A percentile compares a stretch with the other conserved stretches of the same genome.
Conservation (phyloP, 2,329 filamentous ascomycete species). For the Zymoseptoria pseudotritici region DNA sequence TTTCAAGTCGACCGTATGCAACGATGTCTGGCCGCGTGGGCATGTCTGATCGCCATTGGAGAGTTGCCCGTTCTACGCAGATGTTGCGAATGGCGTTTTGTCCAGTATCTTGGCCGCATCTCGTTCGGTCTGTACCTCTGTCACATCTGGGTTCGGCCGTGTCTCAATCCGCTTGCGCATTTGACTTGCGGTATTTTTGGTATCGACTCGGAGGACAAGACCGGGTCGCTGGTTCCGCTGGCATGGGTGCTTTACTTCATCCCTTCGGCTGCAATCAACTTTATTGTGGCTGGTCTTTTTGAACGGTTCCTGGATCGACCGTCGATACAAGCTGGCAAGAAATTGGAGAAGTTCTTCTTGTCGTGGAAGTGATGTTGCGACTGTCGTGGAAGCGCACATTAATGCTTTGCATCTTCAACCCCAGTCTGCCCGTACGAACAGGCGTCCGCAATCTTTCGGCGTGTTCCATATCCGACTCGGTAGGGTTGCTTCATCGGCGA, state of each 20-base stretch:
- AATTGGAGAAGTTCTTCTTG: slow-evolving; percentile 11
- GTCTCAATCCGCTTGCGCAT: neutral
- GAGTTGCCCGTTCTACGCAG: slow-evolving; percentile 32
- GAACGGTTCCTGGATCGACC: slow-evolving; percentile 11
- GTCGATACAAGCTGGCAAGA: slow-evolving; percentile 6
- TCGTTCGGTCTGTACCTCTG: slow-evolving; percentile 40
- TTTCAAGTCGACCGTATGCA: slow-evolving; percentile 10
- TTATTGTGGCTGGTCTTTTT: slow-evolving; percentile 10
- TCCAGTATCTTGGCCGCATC: slow-evolving; percentile 54
- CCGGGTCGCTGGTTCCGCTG: neutral
- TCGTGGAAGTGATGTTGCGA: neutral
- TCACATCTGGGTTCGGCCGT: slow-evolving; percentile 32
- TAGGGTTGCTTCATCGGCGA: too few relatives aligned
- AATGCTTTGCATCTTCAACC: too few relatives aligned
- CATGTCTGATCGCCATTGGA: slow-evolving; percentile 6
- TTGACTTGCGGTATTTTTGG: slow-evolving; percentile 1
- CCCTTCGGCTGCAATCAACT: slow-evolving; percentile 7
- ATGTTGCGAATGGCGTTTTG: slow-evolving; percentile 42
- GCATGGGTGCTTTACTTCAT: slow-evolving; percentile 3
- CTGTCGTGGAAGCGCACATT: neutral
- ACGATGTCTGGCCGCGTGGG: slow-evolving; percentile 6
- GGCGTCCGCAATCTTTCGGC: too few relatives aligned
- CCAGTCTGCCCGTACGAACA: too few relatives aligned
- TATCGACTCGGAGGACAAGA: neutral
- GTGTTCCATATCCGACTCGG: too few relatives aligned